Base-by-base conservation (phyloP, 371 early-diverging fungal species). In the Circinella minor region DNA sequence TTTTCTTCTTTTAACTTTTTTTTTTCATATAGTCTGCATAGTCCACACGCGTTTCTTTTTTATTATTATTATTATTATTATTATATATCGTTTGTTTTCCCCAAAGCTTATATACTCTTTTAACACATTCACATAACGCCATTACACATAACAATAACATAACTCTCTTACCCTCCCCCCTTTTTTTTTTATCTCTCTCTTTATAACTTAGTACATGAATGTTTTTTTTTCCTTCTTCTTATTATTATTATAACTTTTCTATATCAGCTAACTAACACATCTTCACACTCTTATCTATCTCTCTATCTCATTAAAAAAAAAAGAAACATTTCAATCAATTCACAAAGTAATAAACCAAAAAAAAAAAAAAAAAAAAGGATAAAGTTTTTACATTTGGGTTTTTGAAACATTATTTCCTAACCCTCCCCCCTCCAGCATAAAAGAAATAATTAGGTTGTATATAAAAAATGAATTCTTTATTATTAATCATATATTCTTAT, bases 21-120 rank as follows among this genome's bases (percentile, higher is more conserved):
- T 11, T 65, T 37, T 65, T 65, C 34, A 51, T 11, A 51, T 57
- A 57, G 57, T 57, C 57, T 34, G 57, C 57, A 57, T 57, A 57
- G 57, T 34, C 1, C 57, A 13, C 51, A 17, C n/a, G n/a, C 51
- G 51, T n/a, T 5, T 51, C 1, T 1, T 13, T 5, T n/a, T n/a
- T n/a, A n/a, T n/a, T n/a, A n/a, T n/a, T n/a, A n/a, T n/a, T n/a
- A n/a, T n/a, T n/a, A n/a, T n/a, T n/a, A n/a, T n/a, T 13, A 51
- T 13, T 18, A 6, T 38, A 11, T 39, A 39, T 46, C 46, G 17
- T 39, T 7, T 1, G 3, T 20, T 18, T 47, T 20, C 57, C 10
- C 9, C 37, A 37, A 27, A 37, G 8, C 61, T 27, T 61, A 14
- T n/a, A 43, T 43, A 9, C 43, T 43, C 43, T 43, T 27, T 27